These are phyloP conservation scores for Solanum tacnaense DNA, from an alignment of 257 asterid genomes.

Conservation along the genomic window DNA sequence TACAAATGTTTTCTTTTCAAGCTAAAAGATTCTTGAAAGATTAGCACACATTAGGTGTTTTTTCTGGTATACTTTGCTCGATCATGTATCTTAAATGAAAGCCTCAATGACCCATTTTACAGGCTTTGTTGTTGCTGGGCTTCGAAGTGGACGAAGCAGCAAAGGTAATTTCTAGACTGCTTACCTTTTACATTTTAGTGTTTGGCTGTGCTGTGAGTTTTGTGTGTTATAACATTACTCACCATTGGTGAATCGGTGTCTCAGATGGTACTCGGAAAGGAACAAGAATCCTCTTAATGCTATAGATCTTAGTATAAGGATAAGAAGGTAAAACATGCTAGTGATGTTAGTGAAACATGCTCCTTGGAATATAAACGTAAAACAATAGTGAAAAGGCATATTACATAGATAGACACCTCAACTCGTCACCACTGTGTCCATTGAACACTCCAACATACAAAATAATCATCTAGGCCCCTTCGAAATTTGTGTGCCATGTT, in stretches of 20 bases:
- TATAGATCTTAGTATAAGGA: neutral
- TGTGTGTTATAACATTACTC: neutral
- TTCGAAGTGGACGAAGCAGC: conserved; percentile 65
- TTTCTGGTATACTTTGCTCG: neutral
- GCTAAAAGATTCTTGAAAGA: neutral
- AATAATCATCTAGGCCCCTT: neutral
- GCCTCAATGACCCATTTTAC: conserved; percentile 6
- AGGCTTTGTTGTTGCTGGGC: conserved; percentile 82
- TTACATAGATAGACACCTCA: neutral
- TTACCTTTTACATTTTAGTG: neutral
- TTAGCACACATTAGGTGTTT: neutral
- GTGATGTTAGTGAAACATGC: neutral
- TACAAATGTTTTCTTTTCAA: neutral
- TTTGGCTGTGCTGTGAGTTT: neutral
- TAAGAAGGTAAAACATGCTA: neutral
- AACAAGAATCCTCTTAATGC: neutral
- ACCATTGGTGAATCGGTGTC: neutral
- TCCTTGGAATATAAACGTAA: neutral
- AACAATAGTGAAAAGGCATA: neutral
- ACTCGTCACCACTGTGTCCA: neutral
- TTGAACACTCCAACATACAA: neutral
- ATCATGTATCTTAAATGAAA: neutral
- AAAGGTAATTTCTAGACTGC: conserved; percentile 28
- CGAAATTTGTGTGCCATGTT: neutral
- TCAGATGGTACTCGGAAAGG: neutral